A percentile compares a stretch with the other conserved stretches of the same genome.
Conservation (phyloP, 2,329 filamentous ascomycete species). For the Drechslerella dactyloides region DNA sequence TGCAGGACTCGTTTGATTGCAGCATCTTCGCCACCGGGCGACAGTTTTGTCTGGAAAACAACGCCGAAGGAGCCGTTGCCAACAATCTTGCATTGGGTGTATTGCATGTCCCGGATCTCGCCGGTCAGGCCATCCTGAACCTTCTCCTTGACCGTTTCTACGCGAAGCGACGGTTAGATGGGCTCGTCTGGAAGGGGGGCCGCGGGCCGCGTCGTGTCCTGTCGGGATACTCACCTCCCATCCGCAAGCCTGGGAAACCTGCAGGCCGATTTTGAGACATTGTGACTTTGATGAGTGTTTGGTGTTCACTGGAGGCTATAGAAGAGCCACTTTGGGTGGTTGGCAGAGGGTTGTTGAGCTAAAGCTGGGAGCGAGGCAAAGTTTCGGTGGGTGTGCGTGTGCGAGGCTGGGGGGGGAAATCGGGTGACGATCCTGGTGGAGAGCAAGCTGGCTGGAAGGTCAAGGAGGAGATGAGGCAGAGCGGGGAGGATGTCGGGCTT, state of each 20-base stretch:
- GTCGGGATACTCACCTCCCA: constrained; percentile 80
- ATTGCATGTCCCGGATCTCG: constrained; percentile 94
- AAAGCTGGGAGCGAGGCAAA: constrained; percentile 54
- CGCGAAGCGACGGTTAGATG: constrained; percentile 51
- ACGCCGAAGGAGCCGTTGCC: constrained; percentile 99
- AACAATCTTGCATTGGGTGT: constrained; percentile 99
- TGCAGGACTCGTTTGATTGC: constrained; percentile 99
- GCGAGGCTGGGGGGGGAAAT: background rate
- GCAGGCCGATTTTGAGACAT: constrained; percentile 94
- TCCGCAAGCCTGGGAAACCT: constrained; percentile 84
- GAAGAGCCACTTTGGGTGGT: constrained; percentile 46
- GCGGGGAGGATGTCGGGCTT: constrained; percentile 51
- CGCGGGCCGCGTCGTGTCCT: constrained; percentile 32
- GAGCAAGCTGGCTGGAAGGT: constrained; percentile 3
- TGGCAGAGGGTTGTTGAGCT: constrained; percentile 57
- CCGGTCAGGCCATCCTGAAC: constrained; percentile 97
- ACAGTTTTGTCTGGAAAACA: constrained; percentile 98
- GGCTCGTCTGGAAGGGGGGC: constrained; percentile 53
- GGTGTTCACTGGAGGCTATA: constrained; percentile 36
- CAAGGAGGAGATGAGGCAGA: constrained; percentile 54
- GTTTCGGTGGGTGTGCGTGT: background rate
- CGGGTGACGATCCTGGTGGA: constrained; percentile 37
- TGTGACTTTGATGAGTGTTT: constrained; percentile 51
- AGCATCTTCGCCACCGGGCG: constrained; percentile 95
- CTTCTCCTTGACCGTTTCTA: constrained; percentile 97